A percentile compares a stretch with the other conserved stretches of the same genome.
Conservation (phyloP, 768 basidiomycete genomes). For the Boletus subparvulus region DNA sequence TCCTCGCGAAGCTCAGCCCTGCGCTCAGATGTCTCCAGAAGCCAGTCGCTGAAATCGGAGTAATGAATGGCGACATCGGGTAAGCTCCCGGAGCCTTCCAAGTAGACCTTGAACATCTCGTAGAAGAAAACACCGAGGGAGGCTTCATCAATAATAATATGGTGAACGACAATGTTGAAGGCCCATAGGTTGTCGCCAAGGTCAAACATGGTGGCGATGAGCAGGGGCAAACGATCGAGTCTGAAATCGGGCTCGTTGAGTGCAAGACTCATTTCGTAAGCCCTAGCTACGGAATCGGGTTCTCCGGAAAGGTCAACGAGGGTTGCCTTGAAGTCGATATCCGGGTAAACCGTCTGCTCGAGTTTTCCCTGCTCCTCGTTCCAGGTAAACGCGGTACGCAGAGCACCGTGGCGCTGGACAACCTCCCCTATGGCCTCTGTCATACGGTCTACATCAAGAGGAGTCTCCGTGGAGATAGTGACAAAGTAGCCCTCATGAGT, state of each 20-base stretch:
- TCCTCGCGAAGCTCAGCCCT: constrained; percentile 26
- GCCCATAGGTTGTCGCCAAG: constrained; percentile 22
- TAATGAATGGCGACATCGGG: constrained; percentile 23
- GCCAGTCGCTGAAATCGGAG: constrained; percentile 25
- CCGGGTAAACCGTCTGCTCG: constrained; percentile 30
- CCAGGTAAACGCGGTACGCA: constrained; percentile 31
- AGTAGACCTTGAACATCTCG: constrained; percentile 28
- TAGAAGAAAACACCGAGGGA: constrained; percentile 33
- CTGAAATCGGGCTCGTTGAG: constrained; percentile 25
- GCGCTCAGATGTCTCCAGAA: constrained; percentile 29
- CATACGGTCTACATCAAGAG: constrained; percentile 31
- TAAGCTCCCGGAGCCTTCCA: constrained; percentile 27
- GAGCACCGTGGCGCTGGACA: constrained; percentile 30
- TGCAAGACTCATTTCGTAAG: constrained; percentile 31
- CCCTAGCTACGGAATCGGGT: constrained; percentile 23
- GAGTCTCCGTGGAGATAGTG: constrained; percentile 19
- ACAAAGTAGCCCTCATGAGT: constrained; percentile 30
- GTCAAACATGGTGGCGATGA: constrained; percentile 29
- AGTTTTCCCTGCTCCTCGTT: constrained; percentile 31
- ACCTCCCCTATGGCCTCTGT: constrained; percentile 26
- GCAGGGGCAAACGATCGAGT: constrained; percentile 25
- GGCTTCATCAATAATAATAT: constrained; percentile 32
- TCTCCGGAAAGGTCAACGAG: constrained; percentile 32
- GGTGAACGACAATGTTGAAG: constrained; percentile 32
- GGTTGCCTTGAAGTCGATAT: constrained; percentile 22